These are phyloP conservation scores for Metschnikowia aberdeeniae DNA, from an alignment of 805 yeast species.

Conservation along the genomic window DNA sequence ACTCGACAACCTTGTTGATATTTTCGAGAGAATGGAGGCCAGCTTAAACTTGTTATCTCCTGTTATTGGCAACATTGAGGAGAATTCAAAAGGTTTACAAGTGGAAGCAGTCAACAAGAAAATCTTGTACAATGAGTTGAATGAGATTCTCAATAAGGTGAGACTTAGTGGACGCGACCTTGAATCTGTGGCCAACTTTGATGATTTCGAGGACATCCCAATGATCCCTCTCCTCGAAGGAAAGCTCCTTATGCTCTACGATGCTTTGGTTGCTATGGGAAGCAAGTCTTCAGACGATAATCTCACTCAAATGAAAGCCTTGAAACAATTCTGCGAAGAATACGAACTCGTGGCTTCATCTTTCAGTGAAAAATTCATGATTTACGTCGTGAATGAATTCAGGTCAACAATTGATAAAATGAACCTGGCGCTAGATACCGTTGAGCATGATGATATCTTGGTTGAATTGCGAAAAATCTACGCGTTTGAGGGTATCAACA, in stretches of 20 bases:
- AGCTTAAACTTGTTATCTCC: conserved; percentile 46
- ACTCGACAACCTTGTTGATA: conserved; percentile 31
- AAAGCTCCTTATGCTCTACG: conserved; percentile 51
- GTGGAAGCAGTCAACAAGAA: conserved; percentile 80
- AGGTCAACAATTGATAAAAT: conserved; percentile 39
- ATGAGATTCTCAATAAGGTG: conserved; percentile 65
- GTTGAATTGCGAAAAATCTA: conserved; percentile 25
- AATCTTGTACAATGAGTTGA: conserved; percentile 64
- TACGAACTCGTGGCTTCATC: conserved; percentile 53
- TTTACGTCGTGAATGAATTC: conserved; percentile 34
- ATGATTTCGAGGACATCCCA: conserved; percentile 45
- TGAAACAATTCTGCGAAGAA: conserved; percentile 57
- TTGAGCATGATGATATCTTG: conserved; percentile 22
- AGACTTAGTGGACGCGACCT: conserved; percentile 58
- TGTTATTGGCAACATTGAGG: conserved; percentile 68
- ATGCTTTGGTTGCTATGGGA: conserved; percentile 62
- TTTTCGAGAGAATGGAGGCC: conserved; percentile 40
- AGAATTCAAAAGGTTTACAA: conserved; percentile 76
- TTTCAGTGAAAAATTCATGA: conserved; percentile 46
- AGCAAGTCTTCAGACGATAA: conserved; percentile 39
- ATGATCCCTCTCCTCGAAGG: conserved; percentile 48
- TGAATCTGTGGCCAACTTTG: conserved; percentile 40
- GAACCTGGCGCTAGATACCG: conserved; percentile 23
- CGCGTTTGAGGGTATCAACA: conserved; percentile 32
- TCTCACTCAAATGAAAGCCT: conserved; percentile 65